Percentiles rank a stretch among this genome's conserved stretches.
Evolutionary conservation across 176 grass and related monocot species (phyloP).

Genomic region (Paspalum notatum): DNA sequence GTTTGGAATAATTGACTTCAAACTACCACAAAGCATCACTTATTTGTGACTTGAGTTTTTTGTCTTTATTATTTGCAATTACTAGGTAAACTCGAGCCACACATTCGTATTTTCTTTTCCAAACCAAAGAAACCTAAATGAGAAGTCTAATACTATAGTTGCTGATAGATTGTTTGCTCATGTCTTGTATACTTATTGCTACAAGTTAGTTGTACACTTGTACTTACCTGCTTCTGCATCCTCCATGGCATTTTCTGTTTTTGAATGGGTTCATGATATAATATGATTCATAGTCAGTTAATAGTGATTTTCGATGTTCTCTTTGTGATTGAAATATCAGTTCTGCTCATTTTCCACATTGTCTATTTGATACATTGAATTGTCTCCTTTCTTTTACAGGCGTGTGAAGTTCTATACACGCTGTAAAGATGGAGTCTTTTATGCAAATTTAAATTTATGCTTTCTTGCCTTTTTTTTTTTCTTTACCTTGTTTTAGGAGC

Average conservation of each 20-base stretch:
- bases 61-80: not conserved
- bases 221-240: not conserved
- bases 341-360: constrained; percentile 5
- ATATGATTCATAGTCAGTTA: not conserved
- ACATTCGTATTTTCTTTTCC: not conserved
- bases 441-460: constrained; percentile 20
- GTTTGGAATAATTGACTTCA: too few species aligned
- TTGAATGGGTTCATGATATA: not conserved
- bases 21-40: too few species aligned
- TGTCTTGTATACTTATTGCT: not conserved
- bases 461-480: not conserved
- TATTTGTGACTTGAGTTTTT: too few species aligned
- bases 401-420: not conserved
- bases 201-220: constrained; percentile 3
- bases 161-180: constrained; percentile 1
- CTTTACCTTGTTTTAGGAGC: constrained; percentile 44
- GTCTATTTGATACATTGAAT: not conserved
- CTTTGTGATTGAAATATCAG: not conserved
- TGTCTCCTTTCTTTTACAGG: not conserved
- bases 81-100: not conserved
- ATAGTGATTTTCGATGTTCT: not conserved
- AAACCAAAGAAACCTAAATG: constrained; percentile 1
- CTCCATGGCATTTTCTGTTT: not conserved
- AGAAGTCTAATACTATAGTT: not conserved
- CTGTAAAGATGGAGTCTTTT: constrained; percentile 9